These are phyloP conservation scores for Coemansia erecta DNA, from an alignment of 192 early-diverging fungal species.

Conservation along the genomic window DNA sequence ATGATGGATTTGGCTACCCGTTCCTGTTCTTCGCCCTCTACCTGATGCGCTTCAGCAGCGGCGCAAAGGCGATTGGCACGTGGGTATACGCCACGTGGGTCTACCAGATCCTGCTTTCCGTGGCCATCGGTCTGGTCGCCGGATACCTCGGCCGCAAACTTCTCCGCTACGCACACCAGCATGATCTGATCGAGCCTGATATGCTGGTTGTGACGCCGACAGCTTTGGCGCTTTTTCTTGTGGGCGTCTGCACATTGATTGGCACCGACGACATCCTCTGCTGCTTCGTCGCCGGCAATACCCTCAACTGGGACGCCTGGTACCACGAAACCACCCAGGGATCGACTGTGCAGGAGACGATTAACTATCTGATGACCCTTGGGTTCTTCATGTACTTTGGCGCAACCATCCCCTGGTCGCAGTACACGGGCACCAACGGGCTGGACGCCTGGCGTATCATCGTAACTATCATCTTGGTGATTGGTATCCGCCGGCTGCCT, in stretches of 20 bases:
- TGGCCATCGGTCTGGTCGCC: conserved; percentile 70
- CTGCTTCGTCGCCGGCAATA: conserved; percentile 73
- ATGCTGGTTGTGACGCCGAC: conserved; percentile 83
- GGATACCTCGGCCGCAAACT: conserved; percentile 69
- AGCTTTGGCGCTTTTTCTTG: conserved; percentile 68
- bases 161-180: conserved; percentile 68
- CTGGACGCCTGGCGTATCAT: conserved; percentile 69
- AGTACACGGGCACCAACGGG: conserved; percentile 61
- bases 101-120: conserved; percentile 76
- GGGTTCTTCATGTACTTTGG: conserved; percentile 89
- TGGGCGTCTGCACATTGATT: conserved; percentile 67
- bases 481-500: conserved; percentile 74
- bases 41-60: conserved; percentile 53
- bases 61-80: conserved; percentile 63
- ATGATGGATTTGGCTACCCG: conserved; percentile 85
- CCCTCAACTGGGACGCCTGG: conserved; percentile 91
- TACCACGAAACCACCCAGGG: conserved; percentile 81
- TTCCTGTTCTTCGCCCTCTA: conserved; percentile 77
- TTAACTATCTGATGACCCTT: conserved; percentile 86
- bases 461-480: conserved; percentile 64
- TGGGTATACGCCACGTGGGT: conserved; percentile 79
- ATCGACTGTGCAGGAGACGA: conserved; percentile 87
- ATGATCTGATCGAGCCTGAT: conserved; percentile 85
- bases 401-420: conserved; percentile 70
- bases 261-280: conserved; percentile 72